Evolutionary conservation across 164 flowering plant genomes (phyloP).

Genomic region (grape (Vitis vinifera)): ASM3070453v1 NC_081813.1:16250501-16251000

Average conservation of each 20-base stretch:
- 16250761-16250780: conserved; percentile 57
- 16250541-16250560: too few species aligned
- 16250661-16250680: conserved; percentile 78
- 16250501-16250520: conserved; percentile 37
- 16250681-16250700: conserved; percentile 48
- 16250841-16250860: too few species aligned
- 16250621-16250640: conserved; percentile 59
- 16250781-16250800: conserved; percentile 26
- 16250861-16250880: too few species aligned
- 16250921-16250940: too few species aligned
- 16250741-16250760: conserved; percentile 77
- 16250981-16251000: too few species aligned
- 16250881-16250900: too few species aligned
- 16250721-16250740: conserved; percentile 89
- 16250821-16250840: too few species aligned
- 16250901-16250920: too few species aligned
- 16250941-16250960: too few species aligned
- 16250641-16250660: conserved; percentile 72
- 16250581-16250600: conserved; percentile 42
- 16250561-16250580: background rate
- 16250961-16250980: too few species aligned
- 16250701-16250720: conserved; percentile 46
- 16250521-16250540: background rate
- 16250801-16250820: too few species aligned
- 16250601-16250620: conserved; percentile 27